These are phyloP conservation scores for Pseudogymnoascus verrucosus DNA, from an alignment of 2,329 filamentous ascomycete genomes.

Conservation along the genomic window DNA sequence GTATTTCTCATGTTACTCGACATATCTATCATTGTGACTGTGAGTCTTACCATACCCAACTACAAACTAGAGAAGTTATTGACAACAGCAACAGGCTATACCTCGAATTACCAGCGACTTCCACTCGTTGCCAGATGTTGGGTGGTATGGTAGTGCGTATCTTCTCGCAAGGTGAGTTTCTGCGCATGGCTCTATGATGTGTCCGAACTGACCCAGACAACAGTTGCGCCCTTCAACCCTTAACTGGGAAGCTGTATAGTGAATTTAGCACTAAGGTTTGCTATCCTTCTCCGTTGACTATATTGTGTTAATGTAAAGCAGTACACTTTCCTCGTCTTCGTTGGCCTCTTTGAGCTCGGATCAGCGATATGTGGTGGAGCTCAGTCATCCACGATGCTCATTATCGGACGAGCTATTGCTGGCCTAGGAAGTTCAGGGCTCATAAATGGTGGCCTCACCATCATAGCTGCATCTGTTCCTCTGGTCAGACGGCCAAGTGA, in stretches of 20 bases:
- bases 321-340: slow-evolving; percentile 17
- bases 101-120: slow-evolving; percentile 32
- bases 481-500: slow-evolving; percentile 15
- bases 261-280: slow-evolving; percentile 29
- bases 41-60: slow-evolving; percentile 40
- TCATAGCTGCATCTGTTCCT: slow-evolving; percentile 34
- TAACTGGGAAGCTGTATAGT: slow-evolving; percentile 43
- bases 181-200: neutral
- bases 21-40: slow-evolving; percentile 17
- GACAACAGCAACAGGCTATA: slow-evolving; percentile 27
- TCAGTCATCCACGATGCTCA: slow-evolving; percentile 42
- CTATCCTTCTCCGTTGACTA: neutral
- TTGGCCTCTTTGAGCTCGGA: slow-evolving; percentile 48
- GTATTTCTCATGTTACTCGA: slow-evolving; percentile 23
- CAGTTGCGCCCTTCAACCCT: slow-evolving; percentile 41
- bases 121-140: slow-evolving; percentile 27
- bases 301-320: neutral
- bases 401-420: slow-evolving; percentile 45
- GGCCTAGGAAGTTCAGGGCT: slow-evolving; percentile 45
- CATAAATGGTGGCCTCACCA: slow-evolving; percentile 42
- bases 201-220: slow-evolving; percentile 12
- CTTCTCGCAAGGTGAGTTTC: slow-evolving; percentile 25
- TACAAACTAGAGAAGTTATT: slow-evolving; percentile 15
- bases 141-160: slow-evolving; percentile 31
- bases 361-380: slow-evolving; percentile 45